Evolutionary conservation across 129 eudicot species (phyloP).

Genomic region (Ambrosia artemisiifolia): DNA sequence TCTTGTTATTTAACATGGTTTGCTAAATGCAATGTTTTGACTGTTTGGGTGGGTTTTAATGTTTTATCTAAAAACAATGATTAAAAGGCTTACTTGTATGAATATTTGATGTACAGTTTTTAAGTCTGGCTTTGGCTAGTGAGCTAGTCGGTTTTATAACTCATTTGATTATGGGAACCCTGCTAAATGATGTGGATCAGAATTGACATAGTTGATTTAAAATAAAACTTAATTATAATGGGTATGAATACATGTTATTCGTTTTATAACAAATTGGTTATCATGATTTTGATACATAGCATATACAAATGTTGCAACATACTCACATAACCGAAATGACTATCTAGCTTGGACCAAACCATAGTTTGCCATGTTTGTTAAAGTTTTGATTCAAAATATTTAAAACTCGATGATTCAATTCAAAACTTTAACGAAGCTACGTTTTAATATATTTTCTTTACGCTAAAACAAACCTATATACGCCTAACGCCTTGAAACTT

Average conservation of each 20-base stretch:
- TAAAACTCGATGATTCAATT: background rate
- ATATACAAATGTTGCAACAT: background rate
- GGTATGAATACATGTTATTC: background rate
- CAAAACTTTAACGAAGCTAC: background rate
- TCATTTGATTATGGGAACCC: too few species aligned
- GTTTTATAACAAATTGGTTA: background rate
- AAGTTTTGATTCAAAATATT: background rate
- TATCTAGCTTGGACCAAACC: background rate
- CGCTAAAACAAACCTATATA: background rate
- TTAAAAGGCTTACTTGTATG: too few species aligned
- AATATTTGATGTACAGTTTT: too few species aligned
- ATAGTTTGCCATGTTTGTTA: background rate
- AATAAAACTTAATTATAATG: background rate
- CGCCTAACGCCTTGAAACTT: background rate
- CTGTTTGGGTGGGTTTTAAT: too few species aligned
- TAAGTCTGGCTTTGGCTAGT: too few species aligned
- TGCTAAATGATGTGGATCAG: too few species aligned
- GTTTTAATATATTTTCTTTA: background rate
- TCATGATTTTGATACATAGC: background rate
- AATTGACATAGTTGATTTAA: background rate
- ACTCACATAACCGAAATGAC: background rate
- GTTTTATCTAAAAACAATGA: too few species aligned
- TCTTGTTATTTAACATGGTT: too few species aligned
- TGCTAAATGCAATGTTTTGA: too few species aligned
- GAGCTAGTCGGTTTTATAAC: too few species aligned